These are phyloP conservation scores for Carex scoparia DNA, from an alignment of 176 grass and related monocot genomes.

Conservation along the genomic window DNA sequence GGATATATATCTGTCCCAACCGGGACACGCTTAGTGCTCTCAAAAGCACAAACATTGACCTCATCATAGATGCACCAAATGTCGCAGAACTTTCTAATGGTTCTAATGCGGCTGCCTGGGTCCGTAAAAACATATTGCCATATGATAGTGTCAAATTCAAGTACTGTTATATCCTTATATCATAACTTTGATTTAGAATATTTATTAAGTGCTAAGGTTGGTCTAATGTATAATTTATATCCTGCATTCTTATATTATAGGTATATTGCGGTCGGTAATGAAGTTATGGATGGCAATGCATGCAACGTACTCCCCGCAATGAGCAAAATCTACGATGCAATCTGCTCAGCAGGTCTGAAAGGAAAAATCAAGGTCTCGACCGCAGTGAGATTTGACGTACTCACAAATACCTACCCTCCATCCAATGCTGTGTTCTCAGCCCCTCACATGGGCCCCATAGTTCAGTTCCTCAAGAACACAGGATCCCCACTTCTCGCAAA, in stretches of 20 bases:
- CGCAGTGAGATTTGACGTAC: conserved; percentile 18
- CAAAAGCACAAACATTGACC: conserved; percentile 23
- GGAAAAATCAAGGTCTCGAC: conserved; percentile 52
- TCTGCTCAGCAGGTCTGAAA: conserved; percentile 28
- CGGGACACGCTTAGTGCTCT: conserved; percentile 28
- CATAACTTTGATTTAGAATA: not conserved
- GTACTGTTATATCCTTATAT: not conserved
- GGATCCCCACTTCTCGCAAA: conserved; percentile 57
- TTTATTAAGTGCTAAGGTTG: not conserved
- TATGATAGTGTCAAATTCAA: conserved; percentile 34
- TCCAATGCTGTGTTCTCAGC: conserved; percentile 40
- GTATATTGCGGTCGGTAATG: conserved; percentile 75
- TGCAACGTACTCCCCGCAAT: conserved; percentile 58
- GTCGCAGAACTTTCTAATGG: not conserved
- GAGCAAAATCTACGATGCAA: conserved; percentile 40
- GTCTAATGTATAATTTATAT: not conserved
- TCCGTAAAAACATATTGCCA: conserved; percentile 37
- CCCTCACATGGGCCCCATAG: conserved; percentile 23
- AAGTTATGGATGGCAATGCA: conserved; percentile 31
- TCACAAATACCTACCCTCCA: conserved; percentile 35
- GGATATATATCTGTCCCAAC: conserved; percentile 54
- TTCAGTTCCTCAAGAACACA: conserved; percentile 28
- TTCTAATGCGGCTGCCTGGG: conserved; percentile 39
- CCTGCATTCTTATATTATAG: conserved; percentile 13
- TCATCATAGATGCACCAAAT: conserved; percentile 30